Evolutionary conservation across 495 filamentous ascomycete species (phyloP).

Genomic region (Friedmanniomyces endolithicus): DNA sequence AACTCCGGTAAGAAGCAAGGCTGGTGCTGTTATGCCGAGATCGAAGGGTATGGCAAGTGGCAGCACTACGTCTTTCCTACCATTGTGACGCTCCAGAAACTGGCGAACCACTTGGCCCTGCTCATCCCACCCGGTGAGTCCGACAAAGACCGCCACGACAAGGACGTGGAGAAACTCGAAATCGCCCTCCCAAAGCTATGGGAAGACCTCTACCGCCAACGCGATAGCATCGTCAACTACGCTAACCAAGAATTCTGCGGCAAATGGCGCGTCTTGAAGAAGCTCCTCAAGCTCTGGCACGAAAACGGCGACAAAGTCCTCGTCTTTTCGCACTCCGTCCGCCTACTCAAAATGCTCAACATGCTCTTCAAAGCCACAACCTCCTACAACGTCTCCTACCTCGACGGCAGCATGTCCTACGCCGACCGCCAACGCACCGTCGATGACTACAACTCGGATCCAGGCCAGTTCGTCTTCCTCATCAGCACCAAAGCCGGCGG

Average conservation of each 20-base stretch:
- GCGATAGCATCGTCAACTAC: conserved; percentile 69
- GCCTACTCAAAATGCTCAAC: conserved; percentile 72
- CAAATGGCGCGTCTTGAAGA: conserved; percentile 88
- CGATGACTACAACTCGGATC: conserved; percentile 84
- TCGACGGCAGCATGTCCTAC: conserved; percentile 80
- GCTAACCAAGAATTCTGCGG: conserved; percentile 89
- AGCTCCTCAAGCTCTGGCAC: conserved; percentile 82
- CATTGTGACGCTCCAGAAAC: conserved; percentile 68
- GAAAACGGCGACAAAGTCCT: conserved; percentile 81
- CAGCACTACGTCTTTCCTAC: conserved; percentile 72
- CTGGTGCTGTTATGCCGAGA: conserved; percentile 60
- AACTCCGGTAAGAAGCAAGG: conserved; percentile 57
- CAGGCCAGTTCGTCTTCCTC: conserved; percentile 82
- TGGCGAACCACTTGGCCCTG: conserved; percentile 85
- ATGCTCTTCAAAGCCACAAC: conserved; percentile 78
- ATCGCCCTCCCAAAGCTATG: conserved; percentile 64
- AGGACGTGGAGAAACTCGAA: conserved; percentile 66
- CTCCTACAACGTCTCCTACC: conserved; percentile 74
- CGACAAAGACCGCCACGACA: conserved; percentile 59
- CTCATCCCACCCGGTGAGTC: conserved; percentile 65
- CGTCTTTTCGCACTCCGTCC: conserved; percentile 82
- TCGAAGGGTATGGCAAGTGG: conserved; percentile 56
- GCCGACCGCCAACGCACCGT: conserved; percentile 68
- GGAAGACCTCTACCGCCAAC: conserved; percentile 58
- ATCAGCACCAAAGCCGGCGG: conserved; percentile 91